Evolutionary conservation across 108 stramenopile species (phyloP).

Genomic region (Poteriospumella lacustris): DNA sequence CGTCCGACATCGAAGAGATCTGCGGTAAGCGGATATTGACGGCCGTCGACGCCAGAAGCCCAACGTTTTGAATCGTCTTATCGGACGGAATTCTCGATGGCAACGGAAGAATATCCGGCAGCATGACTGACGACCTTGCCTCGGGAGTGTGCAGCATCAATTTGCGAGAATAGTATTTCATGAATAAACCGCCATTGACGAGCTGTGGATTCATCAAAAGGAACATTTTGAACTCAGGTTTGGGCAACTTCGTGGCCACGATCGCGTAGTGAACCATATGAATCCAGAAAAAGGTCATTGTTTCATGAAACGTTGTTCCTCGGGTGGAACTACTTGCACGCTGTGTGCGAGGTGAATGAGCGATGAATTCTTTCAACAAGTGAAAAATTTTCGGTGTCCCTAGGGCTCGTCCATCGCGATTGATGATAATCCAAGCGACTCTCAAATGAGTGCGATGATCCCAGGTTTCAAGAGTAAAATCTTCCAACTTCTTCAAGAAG

Average conservation of each 20-base stretch:
- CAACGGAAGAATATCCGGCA: slow-evolving; percentile 19
- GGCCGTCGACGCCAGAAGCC: not conserved
- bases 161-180: slow-evolving; percentile 15
- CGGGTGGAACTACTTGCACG: not conserved
- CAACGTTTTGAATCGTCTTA: not conserved
- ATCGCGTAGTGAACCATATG: slow-evolving; percentile 31
- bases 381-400: not conserved
- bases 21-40: not conserved
- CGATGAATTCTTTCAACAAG: slow-evolving; percentile 4
- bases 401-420: not conserved
- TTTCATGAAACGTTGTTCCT: slow-evolving; percentile 23
- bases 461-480: not conserved
- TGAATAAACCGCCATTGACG: slow-evolving; percentile 4
- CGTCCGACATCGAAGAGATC: slow-evolving; percentile 1
- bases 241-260: not conserved
- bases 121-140: slow-evolving; percentile 1
- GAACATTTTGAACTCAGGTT: not conserved
- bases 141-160: not conserved
- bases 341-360: not conserved
- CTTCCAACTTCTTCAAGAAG: not conserved
- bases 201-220: slow-evolving; percentile 23
- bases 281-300: slow-evolving; percentile 30
- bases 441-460: slow-evolving; percentile 21
- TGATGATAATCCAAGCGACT: not conserved
- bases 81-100: slow-evolving; percentile 1